Evolutionary conservation across 2,329 filamentous ascomycete species (phyloP).

Genomic region (Diplodia sapinea): DNA sequence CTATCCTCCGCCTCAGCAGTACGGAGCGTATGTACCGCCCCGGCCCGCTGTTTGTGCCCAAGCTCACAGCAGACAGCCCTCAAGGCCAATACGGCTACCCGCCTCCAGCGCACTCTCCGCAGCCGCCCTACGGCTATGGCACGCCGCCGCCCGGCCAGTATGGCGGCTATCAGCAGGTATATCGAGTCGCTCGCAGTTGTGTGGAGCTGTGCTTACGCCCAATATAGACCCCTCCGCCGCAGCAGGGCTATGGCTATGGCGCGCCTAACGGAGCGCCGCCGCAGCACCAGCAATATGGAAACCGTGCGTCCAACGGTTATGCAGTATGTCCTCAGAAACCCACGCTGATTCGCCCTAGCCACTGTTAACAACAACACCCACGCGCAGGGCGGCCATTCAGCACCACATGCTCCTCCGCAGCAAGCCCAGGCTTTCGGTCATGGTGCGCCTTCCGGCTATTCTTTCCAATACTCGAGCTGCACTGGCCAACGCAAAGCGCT

Average conservation of each 20-base stretch:
- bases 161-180: constrained; percentile 50
- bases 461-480: constrained; percentile 90
- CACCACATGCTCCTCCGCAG: constrained; percentile 69
- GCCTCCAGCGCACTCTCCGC: constrained; percentile 44
- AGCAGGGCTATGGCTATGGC: constrained; percentile 36
- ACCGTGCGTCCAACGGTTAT: constrained; percentile 42
- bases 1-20: constrained; percentile 34
- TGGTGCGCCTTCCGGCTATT: constrained; percentile 80
- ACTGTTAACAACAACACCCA: constrained; percentile 55
- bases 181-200: constrained; percentile 38
- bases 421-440: constrained; percentile 62
- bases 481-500: constrained; percentile 87
- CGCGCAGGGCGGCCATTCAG: constrained; percentile 46
- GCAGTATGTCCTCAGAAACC: neutral
- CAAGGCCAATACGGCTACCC: constrained; percentile 47
- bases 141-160: constrained; percentile 52
- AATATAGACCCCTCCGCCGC: constrained; percentile 43
- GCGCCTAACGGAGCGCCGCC: constrained; percentile 16
- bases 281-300: constrained; percentile 33
- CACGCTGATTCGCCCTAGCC: constrained; percentile 48
- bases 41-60: constrained; percentile 12
- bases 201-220: constrained; percentile 36
- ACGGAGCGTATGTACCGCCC: constrained; percentile 29
- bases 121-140: constrained; percentile 48
- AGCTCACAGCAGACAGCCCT: constrained; percentile 34